Evolutionary conservation across 1,284 basidiomycete genomes (phyloP), one percentile per base, ranked within the genome.

Genomic region (Papiliotrema fonsecae): DNA sequence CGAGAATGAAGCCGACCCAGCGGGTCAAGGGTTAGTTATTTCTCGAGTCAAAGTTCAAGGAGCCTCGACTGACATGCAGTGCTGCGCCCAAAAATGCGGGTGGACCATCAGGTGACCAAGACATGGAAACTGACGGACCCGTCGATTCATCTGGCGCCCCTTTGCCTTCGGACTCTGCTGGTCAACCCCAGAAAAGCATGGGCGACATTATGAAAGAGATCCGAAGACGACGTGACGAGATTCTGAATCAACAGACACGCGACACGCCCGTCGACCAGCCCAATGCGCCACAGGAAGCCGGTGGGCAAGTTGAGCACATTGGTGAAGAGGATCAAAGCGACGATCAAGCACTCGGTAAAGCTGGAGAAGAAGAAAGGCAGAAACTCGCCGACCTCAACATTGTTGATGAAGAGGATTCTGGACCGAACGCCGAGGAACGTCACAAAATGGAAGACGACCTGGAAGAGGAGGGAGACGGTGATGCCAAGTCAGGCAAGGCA

Each of bases 181-280:
- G 49, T 36, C 61, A 63, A 19, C 77, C 77, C 30, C 86, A 90
- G 60, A 75, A 86, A 25, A 86, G 82, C 54, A 81, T 94, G 2
- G 92, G 91, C 31, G 93, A 97, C 66, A 82, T 88, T 1, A 72
- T 91, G 48, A 82, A 87, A 57, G 87, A 93, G 63, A 88, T 97
- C 57, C 82, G 81, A 46, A 84, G 87, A 53, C 83, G 86, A 14
- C 83, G 92, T 56, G 83, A 94, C 54, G 86, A 92, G 54, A 97
- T 97, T 54, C 76, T 88, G 49, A 79, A 83, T 36, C 65, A 75
- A 39, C 63, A 72, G n/a, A 72, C 70, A 49, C 65, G 61, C 77
- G 59, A 55, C 48, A 70, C 61, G 50, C 61, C 63, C 45, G 52
- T 64, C 6, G 54, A 61, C 22, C 49, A 66, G 26, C 51, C 59